Percentiles rank a stretch among this genome's conserved stretches.
phyloP scores from a whole-genome alignment of 2,329 filamentous ascomycete species.

The Ophiostoma sp. region DNA sequence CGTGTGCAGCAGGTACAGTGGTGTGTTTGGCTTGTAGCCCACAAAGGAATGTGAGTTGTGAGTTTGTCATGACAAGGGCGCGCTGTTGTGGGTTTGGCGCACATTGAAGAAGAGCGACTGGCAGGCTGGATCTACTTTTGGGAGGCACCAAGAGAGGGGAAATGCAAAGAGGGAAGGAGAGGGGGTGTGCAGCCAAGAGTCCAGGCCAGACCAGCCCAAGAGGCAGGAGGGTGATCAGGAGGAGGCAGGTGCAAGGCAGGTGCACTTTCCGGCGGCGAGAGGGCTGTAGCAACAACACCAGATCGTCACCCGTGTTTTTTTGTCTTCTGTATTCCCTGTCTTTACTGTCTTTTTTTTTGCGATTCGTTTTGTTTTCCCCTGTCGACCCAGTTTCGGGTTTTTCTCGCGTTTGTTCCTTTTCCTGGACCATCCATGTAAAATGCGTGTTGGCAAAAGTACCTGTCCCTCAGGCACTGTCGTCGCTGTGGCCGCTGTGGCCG shows the following conservation, averaged over 20 bases:
- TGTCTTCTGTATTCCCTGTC: not conserved
- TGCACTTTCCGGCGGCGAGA: not conserved
- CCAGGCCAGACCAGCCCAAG: not conserved
- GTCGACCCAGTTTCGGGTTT: not conserved
- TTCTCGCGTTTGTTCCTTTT: not conserved
- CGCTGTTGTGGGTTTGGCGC: not conserved
- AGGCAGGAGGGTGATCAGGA: not conserved
- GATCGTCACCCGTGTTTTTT: not conserved
- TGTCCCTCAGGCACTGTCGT: not conserved
- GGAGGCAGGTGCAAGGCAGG: not conserved
- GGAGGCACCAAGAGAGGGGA: not conserved
- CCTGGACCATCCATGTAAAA: not conserved
- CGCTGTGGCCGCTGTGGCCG: not conserved
- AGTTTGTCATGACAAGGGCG: slow-evolving; percentile 21
- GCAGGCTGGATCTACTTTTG: not conserved
- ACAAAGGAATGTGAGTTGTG: slow-evolving; percentile 12
- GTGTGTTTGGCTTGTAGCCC: not conserved
- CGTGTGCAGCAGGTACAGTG: not conserved
- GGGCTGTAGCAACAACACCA: not conserved
- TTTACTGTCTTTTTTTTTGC: not conserved
- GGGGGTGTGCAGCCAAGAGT: not conserved
- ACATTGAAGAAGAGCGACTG: not conserved
- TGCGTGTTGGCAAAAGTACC: not conserved
- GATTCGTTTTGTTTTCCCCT: not conserved
- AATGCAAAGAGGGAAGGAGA: not conserved